These are phyloP conservation scores for Podospora anserina DNA, from an alignment of 495 filamentous ascomycete genomes.

Conservation along the genomic window DNA sequence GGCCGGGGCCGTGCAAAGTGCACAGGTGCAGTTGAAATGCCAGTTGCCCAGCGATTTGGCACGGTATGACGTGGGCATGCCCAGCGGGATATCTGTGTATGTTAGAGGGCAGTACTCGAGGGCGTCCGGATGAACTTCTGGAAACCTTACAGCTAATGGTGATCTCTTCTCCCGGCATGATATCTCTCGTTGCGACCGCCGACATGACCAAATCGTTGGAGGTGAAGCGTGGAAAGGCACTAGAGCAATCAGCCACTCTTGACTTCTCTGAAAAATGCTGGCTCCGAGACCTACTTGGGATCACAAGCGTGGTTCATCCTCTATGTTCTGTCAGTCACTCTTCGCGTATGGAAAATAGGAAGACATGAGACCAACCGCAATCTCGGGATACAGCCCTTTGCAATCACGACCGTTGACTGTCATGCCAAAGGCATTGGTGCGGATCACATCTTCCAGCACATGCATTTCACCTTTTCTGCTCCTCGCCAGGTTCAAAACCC, in stretches of 20 bases:
- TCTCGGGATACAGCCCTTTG: slow-evolving; percentile 37
- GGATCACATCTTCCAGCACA: slow-evolving; percentile 33
- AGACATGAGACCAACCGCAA: slow-evolving; percentile 29
- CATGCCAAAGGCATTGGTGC: slow-evolving; percentile 38
- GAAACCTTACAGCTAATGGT: slow-evolving; percentile 35
- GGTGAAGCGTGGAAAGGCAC: slow-evolving; percentile 32
- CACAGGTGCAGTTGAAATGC: slow-evolving; percentile 38
- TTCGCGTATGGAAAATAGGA: neutral
- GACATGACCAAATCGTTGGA: slow-evolving; percentile 32
- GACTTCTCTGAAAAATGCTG: neutral
- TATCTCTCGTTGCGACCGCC: slow-evolving; percentile 34
- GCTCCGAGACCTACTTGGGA: slow-evolving; percentile 30
- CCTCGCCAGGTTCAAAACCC: slow-evolving; percentile 49
- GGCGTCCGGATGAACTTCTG: neutral
- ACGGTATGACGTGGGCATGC: slow-evolving; percentile 30
- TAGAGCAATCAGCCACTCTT: slow-evolving; percentile 9
- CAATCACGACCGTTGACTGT: slow-evolving; percentile 23
- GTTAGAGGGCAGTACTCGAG: neutral
- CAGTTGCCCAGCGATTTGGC: slow-evolving; percentile 29
- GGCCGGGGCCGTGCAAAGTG: slow-evolving; percentile 27
- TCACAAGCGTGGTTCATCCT: slow-evolving; percentile 38
- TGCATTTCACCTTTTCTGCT: slow-evolving; percentile 48
- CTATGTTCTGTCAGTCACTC: slow-evolving; percentile 18
- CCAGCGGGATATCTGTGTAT: slow-evolving; percentile 27
- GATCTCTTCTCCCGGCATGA: slow-evolving; percentile 36